A percentile compares a stretch with the other conserved stretches of the same genome.
Conservation (phyloP, 2,329 filamentous ascomycete genomes). For the Epichloe sibirici region DNA sequence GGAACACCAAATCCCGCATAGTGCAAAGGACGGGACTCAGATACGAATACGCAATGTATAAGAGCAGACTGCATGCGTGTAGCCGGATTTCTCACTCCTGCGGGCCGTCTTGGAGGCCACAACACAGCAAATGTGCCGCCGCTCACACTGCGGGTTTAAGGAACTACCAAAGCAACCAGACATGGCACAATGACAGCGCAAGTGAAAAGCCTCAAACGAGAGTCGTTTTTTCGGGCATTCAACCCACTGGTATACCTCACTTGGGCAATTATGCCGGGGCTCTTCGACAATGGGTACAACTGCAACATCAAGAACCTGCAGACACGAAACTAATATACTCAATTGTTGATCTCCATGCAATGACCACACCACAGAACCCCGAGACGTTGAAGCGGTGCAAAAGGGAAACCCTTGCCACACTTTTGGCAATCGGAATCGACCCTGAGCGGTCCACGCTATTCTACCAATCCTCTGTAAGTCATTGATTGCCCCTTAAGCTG, state of each 20-base stretch:
- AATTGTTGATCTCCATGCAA: conserved; percentile 86
- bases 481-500: background rate
- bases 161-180: background rate
- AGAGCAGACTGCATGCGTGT: background rate
- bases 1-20: background rate
- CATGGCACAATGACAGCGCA: background rate
- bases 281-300: conserved; percentile 68
- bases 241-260: conserved; percentile 89
- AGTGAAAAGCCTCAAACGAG: conserved; percentile 10
- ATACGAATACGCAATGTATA: background rate
- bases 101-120: background rate
- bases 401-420: conserved; percentile 62
- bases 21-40: background rate
- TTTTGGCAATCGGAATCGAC: conserved; percentile 76
- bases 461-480: conserved; percentile 61
- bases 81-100: background rate
- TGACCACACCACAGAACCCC: conserved; percentile 64
- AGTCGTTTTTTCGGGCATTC: conserved; percentile 88
- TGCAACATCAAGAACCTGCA: conserved; percentile 52
- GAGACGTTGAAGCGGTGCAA: conserved; percentile 49
- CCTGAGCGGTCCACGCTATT: conserved; percentile 70
- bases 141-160: background rate
- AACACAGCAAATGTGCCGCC: background rate
- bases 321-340: conserved; percentile 62
- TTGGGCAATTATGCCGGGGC: conserved; percentile 93